Evolutionary conservation across 179 eudicot genomes (phyloP).

Genomic region (Spergularia azorica): DNA sequence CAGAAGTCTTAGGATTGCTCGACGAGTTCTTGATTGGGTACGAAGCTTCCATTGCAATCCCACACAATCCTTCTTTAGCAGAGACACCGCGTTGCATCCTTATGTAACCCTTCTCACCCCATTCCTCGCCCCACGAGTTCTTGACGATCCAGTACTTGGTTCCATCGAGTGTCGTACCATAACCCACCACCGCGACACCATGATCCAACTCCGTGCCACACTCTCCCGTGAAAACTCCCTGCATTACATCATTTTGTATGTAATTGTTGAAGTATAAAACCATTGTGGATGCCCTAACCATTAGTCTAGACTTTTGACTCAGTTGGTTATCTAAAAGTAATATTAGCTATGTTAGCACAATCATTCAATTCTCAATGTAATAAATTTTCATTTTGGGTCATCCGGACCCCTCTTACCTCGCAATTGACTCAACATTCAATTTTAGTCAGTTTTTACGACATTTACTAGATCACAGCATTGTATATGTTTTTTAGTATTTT

Average conservation of each 20-base stretch:
- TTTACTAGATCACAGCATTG: no score
- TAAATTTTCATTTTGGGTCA: no score
- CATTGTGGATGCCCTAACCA: no score
- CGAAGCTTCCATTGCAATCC: constrained; percentile 80
- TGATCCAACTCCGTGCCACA: constrained; percentile 74
- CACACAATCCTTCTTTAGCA: constrained; percentile 62
- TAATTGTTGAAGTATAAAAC: no score
- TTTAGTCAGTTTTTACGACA: no score
- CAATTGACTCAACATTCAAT: no score
- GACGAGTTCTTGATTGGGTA: constrained; percentile 70
- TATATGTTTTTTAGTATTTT: no score
- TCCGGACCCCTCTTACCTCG: no score
- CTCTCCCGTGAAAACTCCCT: constrained; percentile 66
- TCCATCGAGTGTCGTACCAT: constrained; percentile 71
- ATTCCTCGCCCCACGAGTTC: constrained; percentile 82
- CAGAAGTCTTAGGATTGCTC: constrained; percentile 30
- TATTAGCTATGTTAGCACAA: neutral
- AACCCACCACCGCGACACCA: constrained; percentile 80
- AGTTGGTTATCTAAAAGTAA: no score
- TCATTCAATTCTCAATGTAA: neutral
- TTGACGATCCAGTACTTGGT: constrained; percentile 81
- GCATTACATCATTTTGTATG: neutral
- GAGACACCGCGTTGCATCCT: constrained; percentile 61
- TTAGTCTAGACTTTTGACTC: no score
- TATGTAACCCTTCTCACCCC: constrained; percentile 91